Percentiles rank a stretch among this genome's conserved stretches.
Conservation (phyloP, 2,329 filamentous ascomycete species). For the Cladorrhinum sp. region DNA sequence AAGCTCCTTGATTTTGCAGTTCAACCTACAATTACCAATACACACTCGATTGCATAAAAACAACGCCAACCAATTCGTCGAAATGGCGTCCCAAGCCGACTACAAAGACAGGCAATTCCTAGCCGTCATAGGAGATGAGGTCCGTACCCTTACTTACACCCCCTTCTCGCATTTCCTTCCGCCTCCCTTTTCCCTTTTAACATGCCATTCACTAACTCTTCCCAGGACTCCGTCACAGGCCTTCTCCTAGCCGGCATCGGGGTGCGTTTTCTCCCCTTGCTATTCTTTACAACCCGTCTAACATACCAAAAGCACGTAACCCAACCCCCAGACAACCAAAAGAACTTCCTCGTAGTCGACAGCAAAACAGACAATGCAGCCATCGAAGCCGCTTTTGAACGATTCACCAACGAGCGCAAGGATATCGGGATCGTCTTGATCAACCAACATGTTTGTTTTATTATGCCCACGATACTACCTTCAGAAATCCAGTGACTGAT, state of each 20-base stretch:
- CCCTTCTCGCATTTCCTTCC: too few species aligned
- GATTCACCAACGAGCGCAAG: slow-evolving; percentile 84
- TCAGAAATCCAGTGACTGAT: neutral
- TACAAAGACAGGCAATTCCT: slow-evolving; percentile 91
- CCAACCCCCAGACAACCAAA: slow-evolving; percentile 79
- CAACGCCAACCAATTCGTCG: slow-evolving; percentile 14
- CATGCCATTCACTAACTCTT: slow-evolving; percentile 5
- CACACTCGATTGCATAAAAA: neutral
- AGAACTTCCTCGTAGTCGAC: slow-evolving; percentile 98
- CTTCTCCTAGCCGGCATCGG: slow-evolving; percentile 93
- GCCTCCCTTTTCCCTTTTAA: slow-evolving; percentile 17
- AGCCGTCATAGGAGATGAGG: slow-evolving; percentile 97
- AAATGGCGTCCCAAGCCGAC: slow-evolving; percentile 53
- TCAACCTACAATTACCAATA: neutral
- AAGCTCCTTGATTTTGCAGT: too few species aligned
- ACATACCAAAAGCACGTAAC: slow-evolving; percentile 72
- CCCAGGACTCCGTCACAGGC: slow-evolving; percentile 92
- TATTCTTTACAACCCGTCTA: neutral
- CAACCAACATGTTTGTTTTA: slow-evolving; percentile 81
- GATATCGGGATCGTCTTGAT: slow-evolving; percentile 96
- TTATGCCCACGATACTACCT: neutral
- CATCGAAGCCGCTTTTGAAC: slow-evolving; percentile 87
- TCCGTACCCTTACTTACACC: slow-evolving; percentile 34
- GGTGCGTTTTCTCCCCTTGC: slow-evolving; percentile 47
- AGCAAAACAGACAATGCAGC: slow-evolving; percentile 82